Evolutionary conservation across 441 rosid species (phyloP), one percentile per base, ranked within the genome.

Genomic region (Populus hybrid): DNA sequence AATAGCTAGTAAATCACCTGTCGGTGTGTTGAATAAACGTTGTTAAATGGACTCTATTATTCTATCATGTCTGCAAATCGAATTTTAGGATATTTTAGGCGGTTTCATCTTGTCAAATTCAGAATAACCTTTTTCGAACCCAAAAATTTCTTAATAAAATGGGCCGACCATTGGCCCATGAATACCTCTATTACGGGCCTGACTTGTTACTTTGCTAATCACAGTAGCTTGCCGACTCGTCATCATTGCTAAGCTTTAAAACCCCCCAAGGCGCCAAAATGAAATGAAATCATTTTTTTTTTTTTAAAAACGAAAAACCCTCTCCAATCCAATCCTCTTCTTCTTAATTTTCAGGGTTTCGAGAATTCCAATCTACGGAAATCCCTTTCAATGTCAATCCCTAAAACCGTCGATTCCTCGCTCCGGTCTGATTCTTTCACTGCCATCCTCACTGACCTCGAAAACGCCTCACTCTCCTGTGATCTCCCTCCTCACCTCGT

Each of bases 371-470:
- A 16, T 54, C 8, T 54, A 16, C 61, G 8, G 21, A 54, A 54
- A 54, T 54, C 76, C 67, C 61, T 73, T 23, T 67, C 81, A 81
- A 93, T 90, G 97, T 82, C 92, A 80, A 85, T 63, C 79, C 34
- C 88, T 71, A 89, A 77, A 76, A 78, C 93, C 72, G 87, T 89
- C 10, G 96, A 94, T 83, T 68, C 92, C 63, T 86, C 86, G 12
- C 92, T 93, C 24, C 88, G 95, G 98, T 94, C 95, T 95, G 89
- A 92, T 75, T 82, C 98, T 6, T 93, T 94, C 89, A 28, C 84
- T 54, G 80, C 90, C 35, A 83, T 94, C 63, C 92, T 93, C 76
- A 80, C 84, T 72, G 93, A 90, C 23, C 91, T 94, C 69, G 94
- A 96, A 77, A 86, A 85, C 68, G 81, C 87, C n/a, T 79, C 73